These are phyloP conservation scores for Talaromyces sp. DNA, from an alignment of 2,329 filamentous ascomycete species.

Conservation along the genomic window DNA sequence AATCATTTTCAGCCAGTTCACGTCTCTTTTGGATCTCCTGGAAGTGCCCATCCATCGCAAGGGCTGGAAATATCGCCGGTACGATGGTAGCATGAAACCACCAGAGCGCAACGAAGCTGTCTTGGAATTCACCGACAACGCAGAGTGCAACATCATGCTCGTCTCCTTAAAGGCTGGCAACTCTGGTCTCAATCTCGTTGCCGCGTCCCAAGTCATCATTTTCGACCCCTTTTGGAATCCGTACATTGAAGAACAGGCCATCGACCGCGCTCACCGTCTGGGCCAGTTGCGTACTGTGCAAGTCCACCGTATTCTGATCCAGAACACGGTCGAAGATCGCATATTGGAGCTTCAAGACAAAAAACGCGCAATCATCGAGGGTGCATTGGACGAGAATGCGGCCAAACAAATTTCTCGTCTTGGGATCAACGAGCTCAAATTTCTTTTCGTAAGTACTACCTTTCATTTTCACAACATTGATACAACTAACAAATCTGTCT, in stretches of 20 bases:
- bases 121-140: conserved; percentile 58
- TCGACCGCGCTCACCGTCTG: conserved; percentile 84
- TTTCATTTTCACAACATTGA: neutral
- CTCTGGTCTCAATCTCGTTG: conserved; percentile 77
- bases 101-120: conserved; percentile 62
- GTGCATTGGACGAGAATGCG: conserved; percentile 72
- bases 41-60: conserved; percentile 63
- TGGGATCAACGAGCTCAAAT: conserved; percentile 60
- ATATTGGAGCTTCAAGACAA: conserved; percentile 72
- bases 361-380: conserved; percentile 71
- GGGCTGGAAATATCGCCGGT: conserved; percentile 58
- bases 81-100: conserved; percentile 70
- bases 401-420: conserved; percentile 62
- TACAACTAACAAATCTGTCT: neutral
- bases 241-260: conserved; percentile 84
- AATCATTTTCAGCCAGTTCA: conserved; percentile 78
- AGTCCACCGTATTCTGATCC: conserved; percentile 72
- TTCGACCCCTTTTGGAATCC: conserved; percentile 95
- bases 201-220: conserved; percentile 79
- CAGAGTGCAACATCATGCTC: conserved; percentile 62
- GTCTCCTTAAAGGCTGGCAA: conserved; percentile 77
- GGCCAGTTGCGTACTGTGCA: conserved; percentile 69
- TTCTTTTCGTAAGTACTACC: conserved; percentile 52
- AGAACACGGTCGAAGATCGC: conserved; percentile 78
- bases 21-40: conserved; percentile 68